phyloP scores from a whole-genome alignment of 768 basidiomycete genomes.

The Candolleomyces eurysporus region DNA sequence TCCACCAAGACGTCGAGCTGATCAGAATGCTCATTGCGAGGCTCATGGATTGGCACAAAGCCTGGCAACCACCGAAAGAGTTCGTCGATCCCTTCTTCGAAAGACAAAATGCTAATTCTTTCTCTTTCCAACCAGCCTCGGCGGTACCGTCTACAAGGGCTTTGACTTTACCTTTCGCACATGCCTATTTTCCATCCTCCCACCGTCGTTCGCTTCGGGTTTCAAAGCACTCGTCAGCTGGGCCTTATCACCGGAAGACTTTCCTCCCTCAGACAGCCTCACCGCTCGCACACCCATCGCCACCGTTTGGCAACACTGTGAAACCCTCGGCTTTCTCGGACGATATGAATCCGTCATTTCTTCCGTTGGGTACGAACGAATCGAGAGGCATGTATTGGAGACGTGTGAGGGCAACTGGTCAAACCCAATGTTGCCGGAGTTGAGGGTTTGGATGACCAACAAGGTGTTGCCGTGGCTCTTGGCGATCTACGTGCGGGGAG shows the following conservation, averaged over 20 bases:
- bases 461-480: conserved; percentile 86
- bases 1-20: conserved; percentile 42
- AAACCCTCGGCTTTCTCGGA: conserved; percentile 71
- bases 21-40: conserved; percentile 56
- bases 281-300: not conserved
- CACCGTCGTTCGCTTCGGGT: conserved; percentile 61
- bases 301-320: conserved; percentile 59
- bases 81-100: conserved; percentile 28
- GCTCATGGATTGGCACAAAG: conserved; percentile 68
- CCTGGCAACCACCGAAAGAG: conserved; percentile 73
- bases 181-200: conserved; percentile 68
- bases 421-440: conserved; percentile 53
- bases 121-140: conserved; percentile 44
- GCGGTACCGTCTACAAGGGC: conserved; percentile 53
- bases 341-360: conserved; percentile 83
- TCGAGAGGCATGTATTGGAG: conserved; percentile 68
- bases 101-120: not conserved
- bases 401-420: conserved; percentile 72
- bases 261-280: not conserved
- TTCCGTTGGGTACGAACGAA: conserved; percentile 81
- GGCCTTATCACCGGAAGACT: conserved; percentile 42
- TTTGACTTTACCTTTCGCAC: conserved; percentile 75
- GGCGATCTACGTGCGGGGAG: conserved; percentile 70
- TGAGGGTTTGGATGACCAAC: conserved; percentile 76
- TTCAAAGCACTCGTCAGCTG: conserved; percentile 66